Base-by-base conservation (phyloP, 116 monocot species). In the Dioscorea cayenensis region DNA sequence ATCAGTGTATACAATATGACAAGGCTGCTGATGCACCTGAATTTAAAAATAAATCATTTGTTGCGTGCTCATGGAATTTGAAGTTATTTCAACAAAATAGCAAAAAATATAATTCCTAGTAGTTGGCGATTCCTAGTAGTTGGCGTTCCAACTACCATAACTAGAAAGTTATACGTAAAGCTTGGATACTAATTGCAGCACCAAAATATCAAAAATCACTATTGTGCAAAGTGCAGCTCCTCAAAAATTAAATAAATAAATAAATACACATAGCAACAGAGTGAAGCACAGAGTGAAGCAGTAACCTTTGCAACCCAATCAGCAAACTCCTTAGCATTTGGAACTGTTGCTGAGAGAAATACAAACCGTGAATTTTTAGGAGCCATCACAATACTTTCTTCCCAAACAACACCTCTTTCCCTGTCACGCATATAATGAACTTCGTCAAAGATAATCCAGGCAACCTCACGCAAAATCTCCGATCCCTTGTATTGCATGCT, bases 401-500 rank as follows among this genome's bases (percentile, higher is more conserved):
- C 96, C 96, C 96, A 97, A 65, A 97, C 96, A 35, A 97, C 96
- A 37, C 96, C 96, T 74, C 96, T 82, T 72, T 97, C 96, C 70
- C 90, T 87, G 64, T 97, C 96, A 14, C 96, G 83, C 96, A 97
- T 97, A 72, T 97, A 97, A 65, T 97, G 96, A 32, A 97, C 96
- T 73, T 97, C 96, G 68, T 97, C 96, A 72, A 97, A 97, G n/a
- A 97, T 90, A 51, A 97, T 77, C 96, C 96, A 97, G 4, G 93
- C 88, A 32, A 97, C 96, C 71, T 97, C 93, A 51, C 93, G 78
- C 88, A 92, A 83, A 48, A 92, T 59, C 68, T 97, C 96, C 48
- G 96, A 97, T 25, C 96, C 93, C 70, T 84, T 97, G 77, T 97
- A 97, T 38, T 86, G 96, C 96, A 97, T 97, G 69, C 96, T 97